Percentiles rank a stretch among this genome's conserved stretches.
Conservation (phyloP, 2,329 filamentous ascomycete genomes). For the Pyricularia pennisetigena region DNA sequence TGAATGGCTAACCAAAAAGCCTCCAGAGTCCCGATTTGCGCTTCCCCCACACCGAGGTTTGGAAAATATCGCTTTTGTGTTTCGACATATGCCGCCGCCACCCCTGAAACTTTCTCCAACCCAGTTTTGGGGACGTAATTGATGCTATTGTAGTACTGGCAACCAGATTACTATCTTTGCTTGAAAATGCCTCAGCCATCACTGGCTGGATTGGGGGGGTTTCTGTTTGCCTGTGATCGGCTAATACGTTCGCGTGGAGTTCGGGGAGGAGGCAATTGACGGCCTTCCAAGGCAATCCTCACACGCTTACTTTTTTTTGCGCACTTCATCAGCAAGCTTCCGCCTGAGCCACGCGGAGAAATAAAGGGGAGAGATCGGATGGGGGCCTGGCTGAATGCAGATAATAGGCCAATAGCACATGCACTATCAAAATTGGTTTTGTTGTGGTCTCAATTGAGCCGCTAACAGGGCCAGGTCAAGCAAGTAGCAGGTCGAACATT, state of each 20-base stretch:
- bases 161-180: background rate
- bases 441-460: background rate
- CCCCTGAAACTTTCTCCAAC: background rate
- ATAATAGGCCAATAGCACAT: background rate
- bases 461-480: background rate
- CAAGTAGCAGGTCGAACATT: background rate
- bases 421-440: background rate
- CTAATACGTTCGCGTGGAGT: background rate
- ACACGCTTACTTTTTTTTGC: background rate
- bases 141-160: background rate
- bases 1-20: background rate
- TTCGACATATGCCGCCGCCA: background rate
- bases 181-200: background rate
- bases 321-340: background rate
- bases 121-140: background rate
- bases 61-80: background rate
- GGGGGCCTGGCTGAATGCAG: background rate
- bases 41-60: background rate
- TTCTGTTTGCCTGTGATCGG: background rate
- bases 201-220: background rate
- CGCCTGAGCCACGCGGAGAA: background rate
- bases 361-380: background rate
- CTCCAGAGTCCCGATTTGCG: background rate
- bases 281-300: background rate
- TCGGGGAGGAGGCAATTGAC: background rate